Percentiles rank a stretch among this genome's conserved stretches.
phyloP scores from a whole-genome alignment of 495 filamentous ascomycete genomes.

The Xanthoparmelia taractica region DNA sequence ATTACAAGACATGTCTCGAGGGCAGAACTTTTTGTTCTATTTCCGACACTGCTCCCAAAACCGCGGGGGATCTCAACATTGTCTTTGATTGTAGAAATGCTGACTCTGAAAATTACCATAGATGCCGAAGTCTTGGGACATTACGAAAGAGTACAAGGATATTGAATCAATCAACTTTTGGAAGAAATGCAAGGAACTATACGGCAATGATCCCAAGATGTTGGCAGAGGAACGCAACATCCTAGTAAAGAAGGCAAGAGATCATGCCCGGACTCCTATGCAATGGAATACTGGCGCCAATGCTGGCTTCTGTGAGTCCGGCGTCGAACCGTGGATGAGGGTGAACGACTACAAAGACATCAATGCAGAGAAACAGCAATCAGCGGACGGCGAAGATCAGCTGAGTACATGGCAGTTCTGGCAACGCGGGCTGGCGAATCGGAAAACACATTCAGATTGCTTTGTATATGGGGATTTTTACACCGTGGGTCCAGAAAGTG shows the following conservation, averaged over 20 bases:
- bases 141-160: slow-evolving; percentile 45
- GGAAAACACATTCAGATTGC: slow-evolving; percentile 36
- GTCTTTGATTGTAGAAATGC: neutral
- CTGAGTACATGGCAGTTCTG: slow-evolving; percentile 40
- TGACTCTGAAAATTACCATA: neutral
- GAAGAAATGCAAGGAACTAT: slow-evolving; percentile 31
- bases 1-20: neutral
- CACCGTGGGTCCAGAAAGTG: slow-evolving; percentile 21
- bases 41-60: neutral
- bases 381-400: slow-evolving; percentile 16
- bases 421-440: slow-evolving; percentile 33
- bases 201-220: slow-evolving; percentile 29
- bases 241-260: slow-evolving; percentile 46
- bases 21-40: neutral
- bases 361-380: slow-evolving; percentile 44
- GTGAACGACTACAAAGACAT: slow-evolving; percentile 45
- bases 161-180: slow-evolving; percentile 46
- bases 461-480: slow-evolving; percentile 38
- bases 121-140: slow-evolving; percentile 37
- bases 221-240: slow-evolving; percentile 35
- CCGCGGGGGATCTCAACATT: too few species aligned
- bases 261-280: slow-evolving; percentile 56
- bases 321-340: slow-evolving; percentile 50
- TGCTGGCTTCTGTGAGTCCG: slow-evolving; percentile 44
- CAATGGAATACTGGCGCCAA: slow-evolving; percentile 49